A percentile compares a stretch with the other conserved stretches of the same genome.
These are phyloP conservation scores for Ormosia emarginata DNA, from an alignment of 306 rosid species.

Conservation along the genomic window DNA sequence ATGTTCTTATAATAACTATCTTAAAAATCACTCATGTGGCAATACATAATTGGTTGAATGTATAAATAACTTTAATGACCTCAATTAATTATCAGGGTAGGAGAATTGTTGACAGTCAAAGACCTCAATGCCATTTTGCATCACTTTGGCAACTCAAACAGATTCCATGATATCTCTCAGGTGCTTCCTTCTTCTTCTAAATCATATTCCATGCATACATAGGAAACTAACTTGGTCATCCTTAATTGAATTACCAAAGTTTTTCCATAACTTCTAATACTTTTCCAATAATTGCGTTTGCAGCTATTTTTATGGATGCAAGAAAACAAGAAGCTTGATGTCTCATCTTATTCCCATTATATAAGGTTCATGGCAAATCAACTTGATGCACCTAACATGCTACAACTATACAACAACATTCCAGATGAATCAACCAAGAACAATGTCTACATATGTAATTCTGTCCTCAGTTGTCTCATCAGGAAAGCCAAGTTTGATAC, in stretches of 20 bases:
- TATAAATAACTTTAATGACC: too few species aligned
- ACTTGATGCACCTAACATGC: slow-evolving; percentile 55
- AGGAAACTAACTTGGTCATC: neutral
- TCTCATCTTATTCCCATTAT: slow-evolving; percentile 64
- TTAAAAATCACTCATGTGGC: too few species aligned
- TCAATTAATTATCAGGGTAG: slow-evolving; percentile 38
- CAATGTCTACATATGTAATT: slow-evolving; percentile 68
- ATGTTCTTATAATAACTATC: too few species aligned
- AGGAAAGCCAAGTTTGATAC: slow-evolving; percentile 62
- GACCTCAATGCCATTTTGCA: slow-evolving; percentile 71
- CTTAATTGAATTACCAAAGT: neutral
- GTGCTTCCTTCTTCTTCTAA: slow-evolving; percentile 29
- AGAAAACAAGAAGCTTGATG: slow-evolving; percentile 60
- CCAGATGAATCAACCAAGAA: slow-evolving; percentile 50
- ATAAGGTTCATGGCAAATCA: slow-evolving; percentile 65
- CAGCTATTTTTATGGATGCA: slow-evolving; percentile 96
- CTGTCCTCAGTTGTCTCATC: slow-evolving; percentile 64
- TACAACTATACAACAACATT: slow-evolving; percentile 61
- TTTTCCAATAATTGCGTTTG: slow-evolving; percentile 45
- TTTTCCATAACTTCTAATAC: neutral
- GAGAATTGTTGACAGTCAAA: slow-evolving; percentile 56
- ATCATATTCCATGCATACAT: neutral
- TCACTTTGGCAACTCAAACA: slow-evolving; percentile 52
- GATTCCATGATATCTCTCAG: slow-evolving; percentile 62
- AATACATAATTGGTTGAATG: too few species aligned